Evolutionary conservation across 2,329 filamentous ascomycete species (phyloP), one percentile per base, ranked within the genome.

Genomic region (Teratosphaeria gauchensis): DNA sequence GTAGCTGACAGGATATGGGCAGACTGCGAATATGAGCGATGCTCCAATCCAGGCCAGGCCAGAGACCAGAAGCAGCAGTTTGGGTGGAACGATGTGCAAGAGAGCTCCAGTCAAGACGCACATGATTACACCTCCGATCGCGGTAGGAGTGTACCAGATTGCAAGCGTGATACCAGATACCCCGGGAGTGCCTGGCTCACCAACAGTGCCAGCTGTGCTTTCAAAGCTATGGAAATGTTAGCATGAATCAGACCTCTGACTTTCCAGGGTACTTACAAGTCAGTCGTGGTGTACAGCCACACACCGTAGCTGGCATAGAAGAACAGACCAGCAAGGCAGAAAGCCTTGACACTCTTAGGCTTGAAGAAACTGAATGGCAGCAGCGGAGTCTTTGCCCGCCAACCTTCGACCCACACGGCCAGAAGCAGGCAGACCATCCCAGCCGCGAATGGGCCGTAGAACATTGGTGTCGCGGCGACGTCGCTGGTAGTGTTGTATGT

Each of bases 261-360:
- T 11, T 30, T 32, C 12, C 14, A 11, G 54, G 14, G 21, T 38
- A 42, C 54, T 55, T 28, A 55, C 54, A 42, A 61, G 35, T 68
- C 56, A 12, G 69, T 63, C 1, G 69, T 68, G 53, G 68, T 66
- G 63, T 71, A 70, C 28, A 72, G 61, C 67, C 66, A 68, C 51
- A 70, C 67, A 38, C 70, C 65, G 55, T 72, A 72, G 21, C 66
- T 69, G 8, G 69, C 72, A 54, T 72, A 74, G 64, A 72, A 72
- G 65, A 69, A 72, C 3, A 74, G 62, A 33, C 65, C 68, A 1
- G 70, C 70, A 4, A 72, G 51, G n/a, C 64, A 66, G 16, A 74
- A 64, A n/a, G 70, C 62, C 53, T 66, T 67, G 53, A 69, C 65
- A 55, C 66, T 67, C 42, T 62, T 66, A 1, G 69, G 69, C 16